Conservation (phyloP, 768 basidiomycete genomes). For the Lentinula boryana region DNA sequence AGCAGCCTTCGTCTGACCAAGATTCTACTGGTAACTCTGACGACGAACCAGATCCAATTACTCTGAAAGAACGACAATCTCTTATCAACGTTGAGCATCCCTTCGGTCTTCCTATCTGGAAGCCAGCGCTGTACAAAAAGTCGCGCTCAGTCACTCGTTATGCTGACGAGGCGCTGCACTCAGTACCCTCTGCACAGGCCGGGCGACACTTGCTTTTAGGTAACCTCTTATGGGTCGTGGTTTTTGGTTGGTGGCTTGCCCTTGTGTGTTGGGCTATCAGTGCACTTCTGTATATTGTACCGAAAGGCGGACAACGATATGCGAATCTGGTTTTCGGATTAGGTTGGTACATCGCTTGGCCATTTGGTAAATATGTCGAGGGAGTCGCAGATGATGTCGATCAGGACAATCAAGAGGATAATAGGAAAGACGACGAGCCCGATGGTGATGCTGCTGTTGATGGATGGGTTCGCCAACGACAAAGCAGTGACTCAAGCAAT, state of each 20-base stretch:
- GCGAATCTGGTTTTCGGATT: slow-evolving; percentile 84
- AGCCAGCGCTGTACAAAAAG: slow-evolving; percentile 98
- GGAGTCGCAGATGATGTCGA: slow-evolving; percentile 47
- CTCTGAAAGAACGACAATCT: slow-evolving; percentile 92
- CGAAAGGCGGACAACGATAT: slow-evolving; percentile 80
- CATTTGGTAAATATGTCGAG: slow-evolving; percentile 98
- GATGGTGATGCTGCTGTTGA: slow-evolving; percentile 21
- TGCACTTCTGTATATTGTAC: slow-evolving; percentile 61
- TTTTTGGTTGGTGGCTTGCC: slow-evolving; percentile 94
- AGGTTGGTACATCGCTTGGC: slow-evolving; percentile 97
- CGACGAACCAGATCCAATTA: slow-evolving; percentile 79
- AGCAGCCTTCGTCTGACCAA: slow-evolving; percentile 24
- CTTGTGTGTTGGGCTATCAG: slow-evolving; percentile 64
- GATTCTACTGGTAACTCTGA: slow-evolving; percentile 28
- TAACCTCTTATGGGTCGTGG: slow-evolving; percentile 86
- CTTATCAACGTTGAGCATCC: slow-evolving; percentile 99
- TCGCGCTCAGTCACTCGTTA: slow-evolving; percentile 92
- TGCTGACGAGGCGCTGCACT: slow-evolving; percentile 92
- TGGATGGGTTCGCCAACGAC: slow-evolving; percentile 33
- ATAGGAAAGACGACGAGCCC: slow-evolving; percentile 20
- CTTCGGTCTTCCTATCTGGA: slow-evolving; percentile 99
- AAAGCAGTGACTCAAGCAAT: slow-evolving; percentile 12
- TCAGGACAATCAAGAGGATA: slow-evolving; percentile 30
- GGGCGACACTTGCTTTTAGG: slow-evolving; percentile 91
- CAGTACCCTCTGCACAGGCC: slow-evolving; percentile 86